Conservation (phyloP, 1,139 yeast genomes). For the Schwanniomyces etchellsii region DNA sequence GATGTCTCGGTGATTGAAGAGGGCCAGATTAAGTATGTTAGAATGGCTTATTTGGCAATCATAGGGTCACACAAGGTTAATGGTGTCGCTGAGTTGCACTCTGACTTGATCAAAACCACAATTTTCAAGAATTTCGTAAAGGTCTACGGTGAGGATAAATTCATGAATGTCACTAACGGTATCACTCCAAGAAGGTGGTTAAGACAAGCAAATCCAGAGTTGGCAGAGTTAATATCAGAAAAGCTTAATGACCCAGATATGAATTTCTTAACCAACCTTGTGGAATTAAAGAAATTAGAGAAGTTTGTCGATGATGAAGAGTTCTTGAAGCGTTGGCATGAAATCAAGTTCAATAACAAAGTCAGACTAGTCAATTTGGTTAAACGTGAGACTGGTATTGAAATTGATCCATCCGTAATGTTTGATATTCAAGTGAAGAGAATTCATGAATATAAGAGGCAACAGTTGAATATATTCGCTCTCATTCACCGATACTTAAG, state of each 20-base stretch:
- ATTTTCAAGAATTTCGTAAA: conserved; percentile 86
- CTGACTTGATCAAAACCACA: conserved; percentile 83
- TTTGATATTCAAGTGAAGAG: conserved; percentile 93
- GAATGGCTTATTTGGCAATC: conserved; percentile 91
- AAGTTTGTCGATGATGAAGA: conserved; percentile 59
- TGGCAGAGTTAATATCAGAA: conserved; percentile 66
- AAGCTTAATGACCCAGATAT: conserved; percentile 61
- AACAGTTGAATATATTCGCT: conserved; percentile 87
- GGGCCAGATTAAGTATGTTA: conserved; percentile 68
- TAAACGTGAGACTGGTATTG: conserved; percentile 61
- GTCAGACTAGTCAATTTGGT: conserved; percentile 63
- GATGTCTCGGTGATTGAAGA: conserved; percentile 86
- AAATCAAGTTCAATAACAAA: conserved; percentile 68
- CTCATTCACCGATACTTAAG: conserved; percentile 76
- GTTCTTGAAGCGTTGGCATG: conserved; percentile 69
- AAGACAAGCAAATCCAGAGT: conserved; percentile 83
- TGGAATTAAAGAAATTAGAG: conserved; percentile 62
- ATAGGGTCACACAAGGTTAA: conserved; percentile 91
- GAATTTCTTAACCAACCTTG: conserved; percentile 64
- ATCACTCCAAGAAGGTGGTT: conserved; percentile 97
- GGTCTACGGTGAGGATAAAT: conserved; percentile 74
- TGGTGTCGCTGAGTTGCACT: conserved; percentile 94
- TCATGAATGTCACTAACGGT: conserved; percentile 92
- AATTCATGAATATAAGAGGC: conserved; percentile 94
- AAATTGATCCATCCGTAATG: conserved; percentile 66